Evolutionary conservation across 2,329 filamentous ascomycete species (phyloP).

Genomic region (Epichloe sylvatica): DNA sequence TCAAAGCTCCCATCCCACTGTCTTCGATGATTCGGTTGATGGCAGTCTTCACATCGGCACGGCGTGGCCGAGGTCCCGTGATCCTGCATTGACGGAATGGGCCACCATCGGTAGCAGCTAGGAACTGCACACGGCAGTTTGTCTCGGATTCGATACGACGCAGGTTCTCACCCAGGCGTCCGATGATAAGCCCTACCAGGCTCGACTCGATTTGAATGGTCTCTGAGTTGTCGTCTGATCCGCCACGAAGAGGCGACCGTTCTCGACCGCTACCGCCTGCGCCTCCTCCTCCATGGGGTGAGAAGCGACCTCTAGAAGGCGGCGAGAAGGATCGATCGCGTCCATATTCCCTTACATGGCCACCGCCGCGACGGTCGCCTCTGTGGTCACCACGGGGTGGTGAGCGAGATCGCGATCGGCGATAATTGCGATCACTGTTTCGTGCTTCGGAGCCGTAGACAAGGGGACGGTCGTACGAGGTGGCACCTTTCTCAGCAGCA

Average conservation of each 20-base stretch:
- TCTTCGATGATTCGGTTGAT: conserved; percentile 84
- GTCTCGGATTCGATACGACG: conserved; percentile 73
- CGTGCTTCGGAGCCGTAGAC: conserved; percentile 28
- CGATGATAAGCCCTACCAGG: conserved; percentile 81
- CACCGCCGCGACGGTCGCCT: conserved; percentile 64
- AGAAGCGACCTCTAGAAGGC: conserved; percentile 44
- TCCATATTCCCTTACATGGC: conserved; percentile 30
- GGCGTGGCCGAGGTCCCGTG: conserved; percentile 55
- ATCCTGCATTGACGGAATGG: conserved; percentile 76
- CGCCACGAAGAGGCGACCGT: conserved; percentile 41
- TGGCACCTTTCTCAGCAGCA: conserved; percentile 63
- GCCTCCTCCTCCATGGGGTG: conserved; percentile 37
- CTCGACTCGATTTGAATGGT: conserved; percentile 77
- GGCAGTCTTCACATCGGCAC: conserved; percentile 65
- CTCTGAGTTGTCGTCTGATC: conserved; percentile 55
- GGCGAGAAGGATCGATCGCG: conserved; percentile 64
- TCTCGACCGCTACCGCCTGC: conserved; percentile 33
- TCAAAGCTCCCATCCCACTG: conserved; percentile 38
- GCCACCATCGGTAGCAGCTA: conserved; percentile 61
- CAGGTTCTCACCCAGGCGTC: conserved; percentile 78
- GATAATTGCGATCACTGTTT: conserved; percentile 36
- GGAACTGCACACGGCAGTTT: conserved; percentile 74
- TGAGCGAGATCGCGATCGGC: conserved; percentile 59
- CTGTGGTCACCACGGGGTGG: conserved; percentile 58
- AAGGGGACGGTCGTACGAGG: conserved; percentile 44